Evolutionary conservation across 106 monocot genomes (phyloP).

Genomic region (Dioscorea dumetorum): DNA sequence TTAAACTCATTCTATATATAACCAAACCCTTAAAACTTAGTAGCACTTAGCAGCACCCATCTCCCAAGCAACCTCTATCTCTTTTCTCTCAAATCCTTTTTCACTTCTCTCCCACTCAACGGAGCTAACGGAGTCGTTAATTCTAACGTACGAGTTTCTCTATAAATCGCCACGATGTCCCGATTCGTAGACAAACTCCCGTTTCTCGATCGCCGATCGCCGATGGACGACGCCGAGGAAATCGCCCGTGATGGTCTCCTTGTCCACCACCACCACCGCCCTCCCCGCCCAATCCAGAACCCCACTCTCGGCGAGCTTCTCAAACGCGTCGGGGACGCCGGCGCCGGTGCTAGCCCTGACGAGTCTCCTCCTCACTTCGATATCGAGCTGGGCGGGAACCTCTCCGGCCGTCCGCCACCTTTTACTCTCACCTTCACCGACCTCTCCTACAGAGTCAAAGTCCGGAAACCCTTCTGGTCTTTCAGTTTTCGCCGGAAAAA

Average conservation of each 20-base stretch:
- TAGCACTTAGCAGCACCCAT: no score
- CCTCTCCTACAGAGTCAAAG: conserved; percentile 68
- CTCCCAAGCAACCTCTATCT: not conserved
- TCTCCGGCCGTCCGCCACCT: conserved; percentile 6
- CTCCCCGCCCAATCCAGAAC: not conserved
- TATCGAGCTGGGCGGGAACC: not conserved
- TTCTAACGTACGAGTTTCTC: not conserved
- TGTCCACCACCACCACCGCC: conserved; percentile 14
- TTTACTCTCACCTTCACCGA: conserved; percentile 64
- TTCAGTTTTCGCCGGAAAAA: not conserved
- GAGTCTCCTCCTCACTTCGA: conserved; percentile 26
- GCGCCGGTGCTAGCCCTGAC: conserved; percentile 7
- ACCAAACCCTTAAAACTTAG: no score
- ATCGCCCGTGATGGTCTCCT: conserved; percentile 39
- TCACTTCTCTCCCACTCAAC: not conserved
- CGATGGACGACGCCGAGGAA: conserved; percentile 63
- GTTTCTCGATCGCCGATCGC: conserved; percentile 29
- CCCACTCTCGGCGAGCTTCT: conserved; percentile 55
- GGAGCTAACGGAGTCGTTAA: not conserved
- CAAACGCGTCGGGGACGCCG: conserved; percentile 48
- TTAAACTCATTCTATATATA: not conserved
- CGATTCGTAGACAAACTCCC: conserved; percentile 46
- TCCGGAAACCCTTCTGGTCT: conserved; percentile 1
- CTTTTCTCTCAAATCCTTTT: not conserved
- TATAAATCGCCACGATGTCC: conserved; percentile 23